These are phyloP conservation scores for Talaromyces sp. DNA, from an alignment of 2,329 filamentous ascomycete species.

Conservation along the genomic window DNA sequence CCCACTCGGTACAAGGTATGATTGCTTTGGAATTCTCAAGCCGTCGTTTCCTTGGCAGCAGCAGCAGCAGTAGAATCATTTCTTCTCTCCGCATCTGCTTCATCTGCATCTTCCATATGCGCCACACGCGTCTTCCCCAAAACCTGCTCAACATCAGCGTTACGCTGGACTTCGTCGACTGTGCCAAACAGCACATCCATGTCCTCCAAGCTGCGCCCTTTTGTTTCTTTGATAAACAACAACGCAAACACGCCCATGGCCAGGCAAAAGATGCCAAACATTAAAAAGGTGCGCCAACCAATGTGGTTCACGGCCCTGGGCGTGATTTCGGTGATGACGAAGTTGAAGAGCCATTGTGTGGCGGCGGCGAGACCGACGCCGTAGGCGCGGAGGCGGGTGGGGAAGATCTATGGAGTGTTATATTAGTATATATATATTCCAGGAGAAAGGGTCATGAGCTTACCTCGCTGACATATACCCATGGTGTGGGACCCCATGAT, in stretches of 20 bases:
- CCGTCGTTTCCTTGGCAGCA: neutral
- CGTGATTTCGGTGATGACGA: conserved; percentile 38
- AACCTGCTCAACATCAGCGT: conserved; percentile 11
- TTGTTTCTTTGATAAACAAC: conserved; percentile 37
- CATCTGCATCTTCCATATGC: conserved; percentile 5
- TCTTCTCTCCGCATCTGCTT: neutral
- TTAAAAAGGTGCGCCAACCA: conserved; percentile 35
- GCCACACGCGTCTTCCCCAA: conserved; percentile 1
- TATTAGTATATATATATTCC: neutral
- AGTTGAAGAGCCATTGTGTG: conserved; percentile 37
- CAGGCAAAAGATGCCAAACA: conserved; percentile 34
- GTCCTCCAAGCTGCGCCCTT: conserved; percentile 34
- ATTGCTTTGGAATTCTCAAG: neutral
- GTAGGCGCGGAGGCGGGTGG: conserved; percentile 32
- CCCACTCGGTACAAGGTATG: neutral
- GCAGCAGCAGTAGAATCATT: neutral
- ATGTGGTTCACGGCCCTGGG: conserved; percentile 37
- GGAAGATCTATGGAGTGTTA: conserved; percentile 27
- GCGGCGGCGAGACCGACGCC: conserved; percentile 33
- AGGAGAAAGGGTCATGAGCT: neutral
- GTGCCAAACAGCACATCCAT: conserved; percentile 24
- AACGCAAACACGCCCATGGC: conserved; percentile 28
- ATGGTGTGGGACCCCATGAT: conserved; percentile 31
- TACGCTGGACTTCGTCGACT: conserved; percentile 7
- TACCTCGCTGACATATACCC: conserved; percentile 31